Base-by-base conservation (phyloP, 83 land plant species). In the Thuja plicata region DNA sequence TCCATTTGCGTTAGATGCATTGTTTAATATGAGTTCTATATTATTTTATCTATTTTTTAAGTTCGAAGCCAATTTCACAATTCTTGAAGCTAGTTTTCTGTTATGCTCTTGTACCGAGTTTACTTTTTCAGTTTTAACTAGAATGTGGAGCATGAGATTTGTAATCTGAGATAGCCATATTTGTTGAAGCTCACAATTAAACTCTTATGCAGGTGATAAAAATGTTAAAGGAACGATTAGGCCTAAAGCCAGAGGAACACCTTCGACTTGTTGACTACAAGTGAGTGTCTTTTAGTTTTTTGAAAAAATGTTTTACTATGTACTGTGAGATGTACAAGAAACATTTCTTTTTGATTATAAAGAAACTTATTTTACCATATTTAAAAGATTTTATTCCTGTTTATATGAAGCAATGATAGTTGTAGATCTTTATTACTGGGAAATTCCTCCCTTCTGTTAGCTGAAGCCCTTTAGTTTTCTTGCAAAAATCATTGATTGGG, bases 201-300 rank as follows among this genome's bases (percentile, higher is more conserved):
- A 35, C 73, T 52, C 74, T 57, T 90, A 45, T 88, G 21, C 95
- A 98, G 99, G 93, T 98, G 87, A 92, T 91, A 17, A 93, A 92
- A 70, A 89, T 97, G 95, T 81, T 98, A 88, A 96, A 97, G 89
- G 93, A 93, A 87, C 94, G 96, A 83, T 85, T 97, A 37, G 95
- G 92, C 40, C 85, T 90, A 38, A 89, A 93, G 82, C 88, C 88
- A 41, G 96, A 95, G 32, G 97, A 97, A 89, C 91, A 89, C 3
- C 94, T 94, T 87, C 92, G 88, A 2, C 87, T 90, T 84, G 95
- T 96, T 88, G 96, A 95, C 80, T 93, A 97, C 90, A 94, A 94
- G 97, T 97, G 88, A 79, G 81, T 24, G 32, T 43, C 41, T 83
- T 60, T 45, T 85, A 41, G 1, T 55, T 15, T 85, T 32, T 50